Base-by-base conservation (phyloP, 2,329 filamentous ascomycete species). In the Metarhizium robertsii region DNA sequence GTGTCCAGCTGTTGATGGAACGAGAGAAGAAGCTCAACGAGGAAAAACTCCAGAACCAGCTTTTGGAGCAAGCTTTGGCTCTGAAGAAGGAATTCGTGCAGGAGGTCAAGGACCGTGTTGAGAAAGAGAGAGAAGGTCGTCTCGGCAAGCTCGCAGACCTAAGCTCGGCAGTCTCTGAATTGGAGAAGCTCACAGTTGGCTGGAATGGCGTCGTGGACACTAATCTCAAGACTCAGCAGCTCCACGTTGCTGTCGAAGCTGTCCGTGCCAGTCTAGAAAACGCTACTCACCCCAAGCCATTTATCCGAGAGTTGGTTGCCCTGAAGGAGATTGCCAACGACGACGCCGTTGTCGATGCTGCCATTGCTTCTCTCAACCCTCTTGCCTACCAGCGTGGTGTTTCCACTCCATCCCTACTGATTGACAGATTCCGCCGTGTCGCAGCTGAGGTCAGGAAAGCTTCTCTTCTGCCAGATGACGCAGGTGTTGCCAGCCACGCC, bases 301-400 rank as follows among this genome's bases (percentile, higher is more conserved):
- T 99, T 70, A 83, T 96, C 66, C 85, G 86, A 59, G 94, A 99
- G 75, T 84, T 99, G 14, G 90, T 95, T 20, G 94, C 94, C 3
- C 82, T 99, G 55, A 96, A 96, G 75, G 91, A 96, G 71, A 89
- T 96, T 62, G 90, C 90, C 4, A 80, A 81, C 34, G 87, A 90
- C 53, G 89, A 96, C 68, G 77, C 88, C 1, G 87, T 97, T 6
- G 90, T 99, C 58, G 86, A 90, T 63, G 92, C 92, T 4, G 94
- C 94, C 57, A 95, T 99, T 65, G 88, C 89, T n/a, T 95, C 91
- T 34, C 95, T 99, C 72, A 95, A 95, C 76, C 94, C 94, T 3
- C 77, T 82, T 11, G 90, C 94, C 20, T 99, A 99, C 76, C 94
- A 97, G 74, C 87, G 87, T 55, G 94, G 94, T 57, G 85, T 99